Base-by-base conservation (phyloP, 2,329 filamentous ascomycete species). In the Seiridium unicorne region DNA sequence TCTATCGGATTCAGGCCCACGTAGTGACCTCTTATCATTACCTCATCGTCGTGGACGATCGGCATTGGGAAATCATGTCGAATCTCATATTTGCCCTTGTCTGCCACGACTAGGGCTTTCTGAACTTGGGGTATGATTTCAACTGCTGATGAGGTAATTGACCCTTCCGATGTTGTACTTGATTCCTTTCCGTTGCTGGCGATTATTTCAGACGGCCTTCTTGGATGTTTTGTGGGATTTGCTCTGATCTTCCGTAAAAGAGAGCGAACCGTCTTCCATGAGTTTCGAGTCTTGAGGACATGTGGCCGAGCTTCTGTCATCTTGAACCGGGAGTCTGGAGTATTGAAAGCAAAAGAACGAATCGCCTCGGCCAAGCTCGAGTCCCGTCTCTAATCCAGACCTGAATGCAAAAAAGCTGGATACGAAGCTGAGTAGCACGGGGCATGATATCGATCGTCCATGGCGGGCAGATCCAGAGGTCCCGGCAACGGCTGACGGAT, bases 1-100 rank as follows among this genome's bases (percentile, higher is more conserved):
- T 75, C 72, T 26, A 77, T 78, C 5, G 73, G 76, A 49, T 77
- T 77, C 31, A 77, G 65, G 2, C 74, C 74, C n/a, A 74, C 69
- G 26, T 71, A 71, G 49, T 68, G 66, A 51, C 68, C 70, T 47
- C 65, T 66, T 61, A 77, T 73, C 61, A 76, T 68, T 10, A 76
- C 63, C 60, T 77, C 74, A 53, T 75, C 63, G 9, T 72, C 65
- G 46, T 67, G 64, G 44, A 72, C 61, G 3, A 36, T 46, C 5
- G 66, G 67, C 51, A 68, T 60, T 6, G 67, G 67, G 34, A 67
- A 69, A 47, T 69, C 66, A 56, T 65, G 58, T 18, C 65, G 63
- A 31, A 70, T 65, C 51, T 67, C 65, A 40, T 70, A 70, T 58
- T 68, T 63, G 18, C 68, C 65, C 61, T 70, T 69, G n/a, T 63